phyloP scores from a whole-genome alignment of 2,329 filamentous ascomycete species.

The Cytospora piceae region DNA sequence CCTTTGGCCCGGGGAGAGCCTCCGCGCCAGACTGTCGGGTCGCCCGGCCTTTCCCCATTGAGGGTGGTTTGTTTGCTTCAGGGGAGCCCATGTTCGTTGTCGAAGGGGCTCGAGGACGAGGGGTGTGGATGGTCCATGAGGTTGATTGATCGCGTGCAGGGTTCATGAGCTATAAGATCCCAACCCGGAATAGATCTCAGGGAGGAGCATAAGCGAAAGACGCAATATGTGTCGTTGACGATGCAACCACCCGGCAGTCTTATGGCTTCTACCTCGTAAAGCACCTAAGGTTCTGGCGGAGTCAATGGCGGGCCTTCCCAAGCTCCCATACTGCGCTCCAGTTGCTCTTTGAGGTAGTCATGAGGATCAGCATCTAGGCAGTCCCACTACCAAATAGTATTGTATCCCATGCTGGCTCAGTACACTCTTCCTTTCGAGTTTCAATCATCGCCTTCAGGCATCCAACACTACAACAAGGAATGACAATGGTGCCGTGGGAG shows the following conservation, averaged over 20 bases:
- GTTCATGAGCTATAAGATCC: neutral
- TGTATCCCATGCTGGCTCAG: neutral
- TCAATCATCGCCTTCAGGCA: neutral
- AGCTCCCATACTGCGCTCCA: neutral
- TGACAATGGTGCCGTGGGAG: too few relatives aligned
- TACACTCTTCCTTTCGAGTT: neutral
- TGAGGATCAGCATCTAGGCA: neutral
- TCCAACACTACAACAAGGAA: neutral
- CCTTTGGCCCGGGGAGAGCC: neutral
- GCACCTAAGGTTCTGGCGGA: neutral
- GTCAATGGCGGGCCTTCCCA: neutral
- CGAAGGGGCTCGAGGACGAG: neutral
- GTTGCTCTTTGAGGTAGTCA: too few relatives aligned
- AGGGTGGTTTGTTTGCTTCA: neutral
- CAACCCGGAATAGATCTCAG: neutral
- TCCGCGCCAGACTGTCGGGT: neutral
- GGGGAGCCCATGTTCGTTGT: neutral
- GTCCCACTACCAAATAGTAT: neutral
- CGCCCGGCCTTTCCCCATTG: neutral
- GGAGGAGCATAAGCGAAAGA: neutral
- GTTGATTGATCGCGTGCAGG: neutral
- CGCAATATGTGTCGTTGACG: neutral
- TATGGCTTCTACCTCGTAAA: neutral
- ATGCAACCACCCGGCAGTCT: neutral
- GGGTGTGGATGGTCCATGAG: neutral